These are phyloP conservation scores for Syzygium aromaticum DNA, from an alignment of 345 rosid species.

Conservation along the genomic window DNA sequence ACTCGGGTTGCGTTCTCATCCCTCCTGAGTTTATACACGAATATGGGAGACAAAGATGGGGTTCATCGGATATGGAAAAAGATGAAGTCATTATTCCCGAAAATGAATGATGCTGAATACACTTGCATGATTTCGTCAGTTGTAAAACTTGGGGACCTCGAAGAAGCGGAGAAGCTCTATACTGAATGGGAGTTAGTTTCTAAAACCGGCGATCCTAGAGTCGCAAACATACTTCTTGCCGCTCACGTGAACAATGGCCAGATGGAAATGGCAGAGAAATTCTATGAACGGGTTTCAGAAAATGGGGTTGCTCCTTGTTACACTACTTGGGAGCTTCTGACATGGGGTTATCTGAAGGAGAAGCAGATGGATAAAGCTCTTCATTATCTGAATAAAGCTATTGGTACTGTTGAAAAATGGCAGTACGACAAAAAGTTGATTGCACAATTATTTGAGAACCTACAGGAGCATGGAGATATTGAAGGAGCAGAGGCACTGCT, in stretches of 20 bases:
- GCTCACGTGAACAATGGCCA: constrained; percentile 51
- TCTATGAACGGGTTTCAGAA: constrained; percentile 32
- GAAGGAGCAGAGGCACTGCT: constrained; percentile 63
- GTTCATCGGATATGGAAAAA: constrained; percentile 61
- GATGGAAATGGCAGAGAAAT: constrained; percentile 44
- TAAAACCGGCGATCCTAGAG: constrained; percentile 45
- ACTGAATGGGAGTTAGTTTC: constrained; percentile 75
- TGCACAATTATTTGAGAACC: constrained; percentile 29
- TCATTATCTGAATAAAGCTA: constrained; percentile 54
- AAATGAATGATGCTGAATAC: constrained; percentile 69
- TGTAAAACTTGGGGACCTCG: constrained; percentile 56
- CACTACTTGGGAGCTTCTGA: constrained; percentile 82
- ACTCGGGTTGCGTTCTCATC: constrained; percentile 56
- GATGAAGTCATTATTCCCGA: constrained; percentile 47
- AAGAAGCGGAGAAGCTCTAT: constrained; percentile 57
- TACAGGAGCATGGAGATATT: constrained; percentile 52
- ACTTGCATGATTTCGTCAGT: constrained; percentile 67
- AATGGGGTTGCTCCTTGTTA: constrained; percentile 56
- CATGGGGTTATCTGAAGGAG: constrained; percentile 51
- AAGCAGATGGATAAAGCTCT: constrained; percentile 45
- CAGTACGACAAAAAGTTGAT: constrained; percentile 44
- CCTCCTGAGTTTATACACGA: constrained; percentile 63
- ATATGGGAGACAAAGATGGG: constrained; percentile 50
- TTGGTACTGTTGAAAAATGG: constrained; percentile 63
- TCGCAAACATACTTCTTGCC: constrained; percentile 63